These are phyloP conservation scores for Mrakia blollopis DNA, from an alignment of 768 basidiomycete genomes.

Conservation along the genomic window DNA sequence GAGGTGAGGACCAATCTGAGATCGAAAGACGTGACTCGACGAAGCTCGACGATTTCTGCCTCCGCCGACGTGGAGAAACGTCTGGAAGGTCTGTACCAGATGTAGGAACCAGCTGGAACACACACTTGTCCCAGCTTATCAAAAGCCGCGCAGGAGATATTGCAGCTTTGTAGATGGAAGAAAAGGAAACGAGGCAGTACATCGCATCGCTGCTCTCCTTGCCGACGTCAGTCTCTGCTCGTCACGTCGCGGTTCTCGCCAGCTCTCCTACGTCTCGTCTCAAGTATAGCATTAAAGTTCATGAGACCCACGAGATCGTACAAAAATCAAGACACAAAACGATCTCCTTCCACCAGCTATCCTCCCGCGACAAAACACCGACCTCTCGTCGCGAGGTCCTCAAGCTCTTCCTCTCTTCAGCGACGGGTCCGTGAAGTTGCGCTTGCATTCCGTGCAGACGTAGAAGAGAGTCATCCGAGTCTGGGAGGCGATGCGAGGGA, in stretches of 20 bases:
- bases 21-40: no score
- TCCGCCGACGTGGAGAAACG: no score
- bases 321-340: neutral
- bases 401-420: slow-evolving; percentile 9
- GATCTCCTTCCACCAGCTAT: neutral
- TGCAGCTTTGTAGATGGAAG: no score
- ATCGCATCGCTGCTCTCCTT: no score
- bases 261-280: neutral
- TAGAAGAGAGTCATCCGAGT: slow-evolving; percentile 33
- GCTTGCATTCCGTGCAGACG: slow-evolving; percentile 30
- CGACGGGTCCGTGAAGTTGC: slow-evolving; percentile 23
- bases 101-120: no score
- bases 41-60: no score
- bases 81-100: no score
- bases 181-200: no score
- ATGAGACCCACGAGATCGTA: neutral
- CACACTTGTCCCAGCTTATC: no score
- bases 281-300: neutral
- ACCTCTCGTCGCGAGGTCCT: neutral
- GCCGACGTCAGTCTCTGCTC: neutral
- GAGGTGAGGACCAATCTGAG: no score
- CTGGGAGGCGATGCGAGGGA: neutral
- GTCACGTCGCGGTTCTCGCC: neutral
- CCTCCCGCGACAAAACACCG: neutral
- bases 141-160: no score